Evolutionary conservation across 306 rosid species (phyloP).

Genomic region (Gynostemma pentaphyllum): DNA sequence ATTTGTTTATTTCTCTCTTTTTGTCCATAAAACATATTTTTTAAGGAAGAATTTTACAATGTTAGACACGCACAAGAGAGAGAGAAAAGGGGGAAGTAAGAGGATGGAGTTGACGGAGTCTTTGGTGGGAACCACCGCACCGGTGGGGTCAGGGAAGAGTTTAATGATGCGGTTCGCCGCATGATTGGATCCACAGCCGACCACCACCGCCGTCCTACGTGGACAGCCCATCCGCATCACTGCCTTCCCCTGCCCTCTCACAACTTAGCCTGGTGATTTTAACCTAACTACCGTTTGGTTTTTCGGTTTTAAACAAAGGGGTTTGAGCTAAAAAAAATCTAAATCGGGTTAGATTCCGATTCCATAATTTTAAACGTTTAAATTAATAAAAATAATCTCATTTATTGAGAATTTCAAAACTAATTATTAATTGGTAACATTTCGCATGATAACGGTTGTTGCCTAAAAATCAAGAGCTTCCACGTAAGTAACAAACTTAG

Average conservation of each 20-base stretch:
- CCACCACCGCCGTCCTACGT: slow-evolving; percentile 41
- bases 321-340: too few relatives aligned
- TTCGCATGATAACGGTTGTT: too few relatives aligned
- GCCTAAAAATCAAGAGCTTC: too few relatives aligned
- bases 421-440: too few relatives aligned
- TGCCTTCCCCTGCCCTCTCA: not conserved
- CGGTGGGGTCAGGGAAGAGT: slow-evolving; percentile 10
- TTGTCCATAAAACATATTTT: not conserved
- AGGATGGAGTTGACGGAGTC: slow-evolving; percentile 4
- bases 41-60: not conserved
- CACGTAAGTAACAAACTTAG: too few relatives aligned
- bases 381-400: too few relatives aligned
- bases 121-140: slow-evolving; percentile 30
- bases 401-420: too few relatives aligned
- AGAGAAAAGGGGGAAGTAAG: not conserved
- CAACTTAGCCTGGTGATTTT: not conserved
- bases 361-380: too few relatives aligned
- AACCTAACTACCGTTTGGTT: too few relatives aligned
- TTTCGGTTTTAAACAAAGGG: too few relatives aligned
- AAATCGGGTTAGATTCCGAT: too few relatives aligned
- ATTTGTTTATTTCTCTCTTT: not conserved
- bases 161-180: slow-evolving; percentile 61
- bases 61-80: not conserved
- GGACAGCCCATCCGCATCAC: slow-evolving; percentile 41
- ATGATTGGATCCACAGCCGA: slow-evolving; percentile 56